Percentiles rank a stretch among this genome's conserved stretches.
phyloP scores from a whole-genome alignment of 345 rosid species.

The Raphanus sativus region DNA sequence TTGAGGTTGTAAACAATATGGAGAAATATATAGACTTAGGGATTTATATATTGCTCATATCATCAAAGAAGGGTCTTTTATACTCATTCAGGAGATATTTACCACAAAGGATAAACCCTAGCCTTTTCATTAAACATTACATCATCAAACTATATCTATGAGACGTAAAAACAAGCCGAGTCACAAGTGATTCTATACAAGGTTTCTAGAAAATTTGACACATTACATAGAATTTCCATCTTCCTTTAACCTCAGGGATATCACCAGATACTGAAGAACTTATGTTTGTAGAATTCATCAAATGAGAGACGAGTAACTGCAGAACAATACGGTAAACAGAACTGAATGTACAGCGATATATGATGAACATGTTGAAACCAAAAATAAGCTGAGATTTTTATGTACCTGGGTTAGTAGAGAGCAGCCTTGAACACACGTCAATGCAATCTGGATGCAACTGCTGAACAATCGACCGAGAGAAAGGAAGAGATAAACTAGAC shows the following conservation, averaged over 20 bases:
- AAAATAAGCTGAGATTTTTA: neutral
- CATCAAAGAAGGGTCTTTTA: neutral
- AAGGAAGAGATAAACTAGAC: slow-evolving; percentile 52
- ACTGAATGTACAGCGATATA: neutral
- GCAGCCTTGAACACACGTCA: slow-evolving; percentile 64
- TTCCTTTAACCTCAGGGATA: neutral
- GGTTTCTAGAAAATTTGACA: neutral
- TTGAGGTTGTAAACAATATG: too few relatives aligned
- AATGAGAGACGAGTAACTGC: slow-evolving; percentile 51
- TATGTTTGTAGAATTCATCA: slow-evolving; percentile 48
- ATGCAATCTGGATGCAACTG: slow-evolving; percentile 56
- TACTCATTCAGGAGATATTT: neutral
- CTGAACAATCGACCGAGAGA: slow-evolving; percentile 50
- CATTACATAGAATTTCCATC: neutral
- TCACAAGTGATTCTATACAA: neutral
- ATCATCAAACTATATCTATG: neutral
- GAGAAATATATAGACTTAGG: too few relatives aligned
- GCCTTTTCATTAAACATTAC: slow-evolving; percentile 6
- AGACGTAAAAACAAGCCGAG: neutral
- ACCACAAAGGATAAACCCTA: neutral
- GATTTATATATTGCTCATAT: neutral
- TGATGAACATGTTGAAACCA: neutral
- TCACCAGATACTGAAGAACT: slow-evolving; percentile 39
- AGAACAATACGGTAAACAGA: slow-evolving; percentile 1
- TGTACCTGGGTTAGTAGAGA: slow-evolving; percentile 60